Evolutionary conservation across 1,284 basidiomycete species (phyloP), one percentile per base, ranked within the genome.

Genomic region (Ceratobasidium sp.): DNA sequence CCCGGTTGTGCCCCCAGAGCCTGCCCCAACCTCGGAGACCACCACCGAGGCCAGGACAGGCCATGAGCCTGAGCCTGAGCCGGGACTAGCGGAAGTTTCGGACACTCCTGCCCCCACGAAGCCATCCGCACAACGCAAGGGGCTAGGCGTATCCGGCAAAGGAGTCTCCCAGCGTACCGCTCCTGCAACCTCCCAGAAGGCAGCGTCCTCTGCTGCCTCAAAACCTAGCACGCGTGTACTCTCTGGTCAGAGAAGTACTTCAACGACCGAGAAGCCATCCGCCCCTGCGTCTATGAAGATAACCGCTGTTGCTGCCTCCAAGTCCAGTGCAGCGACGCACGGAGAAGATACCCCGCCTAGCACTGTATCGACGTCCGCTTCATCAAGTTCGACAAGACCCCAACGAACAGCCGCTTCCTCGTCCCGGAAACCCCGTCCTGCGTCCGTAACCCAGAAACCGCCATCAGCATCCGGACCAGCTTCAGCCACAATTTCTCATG

Each of bases 381-480:
- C 65, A 33, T 46, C 66, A 14, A n/a, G 12, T 35, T 18, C 66
- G 3, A 16, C 46, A 30, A 30, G 66, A 54, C 66, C 66, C 27
- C 68, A 70, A 30, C 30, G 44, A 66, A 44, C 16, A 14, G 50
- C 46, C 16, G 20, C 41, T 23, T 23, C 33, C 18, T 54, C 62
- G 14, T 35, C 73, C n/a, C 54, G 41, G 5, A 70, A 70, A 16
- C 41, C 68, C 16, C 30, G 38, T 38, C 52, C 66, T 2, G 33
- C 59, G 18, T 62, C 33, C 10, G 59, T 38, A 16, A 27, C 68
- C 33, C 73, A 75, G 23, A 65, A 65, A 57, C 73, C 73, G n/a
- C 38, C 70, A 20, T 60, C 70, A 16, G 30, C 57, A 6, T 52
- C 57, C 1, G 44, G 57, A 16, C 57, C 70, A 8, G n/a, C 57